These are phyloP conservation scores for Cercospora beticola DNA, from an alignment of 2,329 filamentous ascomycete genomes.

Conservation along the genomic window DNA sequence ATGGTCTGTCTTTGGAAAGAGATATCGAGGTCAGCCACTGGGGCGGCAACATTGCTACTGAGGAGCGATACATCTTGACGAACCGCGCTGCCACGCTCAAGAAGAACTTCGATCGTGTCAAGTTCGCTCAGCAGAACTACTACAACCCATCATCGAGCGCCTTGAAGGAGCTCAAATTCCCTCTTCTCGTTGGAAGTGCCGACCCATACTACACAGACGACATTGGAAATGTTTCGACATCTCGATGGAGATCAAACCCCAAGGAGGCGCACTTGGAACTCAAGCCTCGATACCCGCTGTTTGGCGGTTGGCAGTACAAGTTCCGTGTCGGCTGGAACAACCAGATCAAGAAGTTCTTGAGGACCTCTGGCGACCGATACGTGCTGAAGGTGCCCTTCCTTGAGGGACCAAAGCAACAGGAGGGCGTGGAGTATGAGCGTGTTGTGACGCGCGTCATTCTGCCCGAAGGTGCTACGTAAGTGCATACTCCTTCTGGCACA, in stretches of 20 bases:
- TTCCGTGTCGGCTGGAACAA: conserved; percentile 97
- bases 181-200: conserved; percentile 73
- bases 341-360: conserved; percentile 73
- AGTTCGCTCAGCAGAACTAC: conserved; percentile 47
- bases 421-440: conserved; percentile 83
- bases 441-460: conserved; percentile 79
- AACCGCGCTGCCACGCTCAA: conserved; percentile 77
- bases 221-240: conserved; percentile 96
- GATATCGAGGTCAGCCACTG: conserved; percentile 96
- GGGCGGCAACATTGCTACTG: conserved; percentile 93
- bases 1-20: conserved; percentile 76
- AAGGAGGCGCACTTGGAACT: conserved; percentile 72
- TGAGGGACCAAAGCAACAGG: conserved; percentile 81
- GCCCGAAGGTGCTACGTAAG: conserved; percentile 85
- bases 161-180: conserved; percentile 77
- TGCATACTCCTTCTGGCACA: too few relatives aligned
- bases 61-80: conserved; percentile 86
- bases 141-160: conserved; percentile 76
- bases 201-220: conserved; percentile 95
- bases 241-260: conserved; percentile 73
- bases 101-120: conserved; percentile 52
- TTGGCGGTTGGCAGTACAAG: conserved; percentile 97
- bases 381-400: conserved; percentile 89
- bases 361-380: conserved; percentile 67
- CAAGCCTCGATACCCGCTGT: conserved; percentile 92